A percentile compares a stretch with the other conserved stretches of the same genome.
These are phyloP conservation scores for Colletotrichum theobromicola DNA, from an alignment of 2,329 filamentous ascomycete genomes.

Conservation along the genomic window DNA sequence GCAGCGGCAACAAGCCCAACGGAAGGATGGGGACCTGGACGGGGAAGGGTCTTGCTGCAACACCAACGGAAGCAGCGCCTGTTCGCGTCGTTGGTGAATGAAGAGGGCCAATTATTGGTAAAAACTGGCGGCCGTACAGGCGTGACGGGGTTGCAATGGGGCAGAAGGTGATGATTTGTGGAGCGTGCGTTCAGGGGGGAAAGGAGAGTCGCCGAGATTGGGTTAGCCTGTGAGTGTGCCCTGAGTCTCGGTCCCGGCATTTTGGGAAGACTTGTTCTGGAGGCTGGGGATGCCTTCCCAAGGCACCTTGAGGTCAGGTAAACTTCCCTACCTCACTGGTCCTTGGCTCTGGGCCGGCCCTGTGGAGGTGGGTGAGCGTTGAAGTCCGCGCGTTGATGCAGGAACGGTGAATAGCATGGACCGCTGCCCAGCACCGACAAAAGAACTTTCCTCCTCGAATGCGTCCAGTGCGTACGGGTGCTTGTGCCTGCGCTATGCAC, in stretches of 20 bases:
- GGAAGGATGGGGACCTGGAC: neutral
- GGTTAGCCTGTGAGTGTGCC: constrained; percentile 11
- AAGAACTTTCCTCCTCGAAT: neutral
- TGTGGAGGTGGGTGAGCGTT: neutral
- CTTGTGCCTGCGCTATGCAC: neutral
- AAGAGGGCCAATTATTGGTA: constrained; percentile 6
- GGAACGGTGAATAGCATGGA: neutral
- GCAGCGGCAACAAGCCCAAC: neutral
- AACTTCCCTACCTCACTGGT: neutral
- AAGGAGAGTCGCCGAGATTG: constrained; percentile 11
- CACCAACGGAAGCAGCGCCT: neutral
- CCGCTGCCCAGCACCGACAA: neutral
- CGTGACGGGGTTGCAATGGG: neutral
- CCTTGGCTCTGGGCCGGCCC: neutral
- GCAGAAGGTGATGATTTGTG: neutral
- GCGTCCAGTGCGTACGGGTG: neutral
- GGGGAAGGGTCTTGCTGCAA: neutral
- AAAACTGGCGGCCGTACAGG: neutral
- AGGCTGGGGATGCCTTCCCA: constrained; percentile 1
- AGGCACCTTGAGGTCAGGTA: neutral
- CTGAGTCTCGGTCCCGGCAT: constrained; percentile 17
- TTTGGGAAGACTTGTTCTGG: constrained; percentile 5
- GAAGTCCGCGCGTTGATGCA: neutral
- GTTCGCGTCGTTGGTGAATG: neutral
- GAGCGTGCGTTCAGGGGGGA: constrained; percentile 8